A percentile compares a stretch with the other conserved stretches of the same genome.
These are phyloP conservation scores for Cystobasidium onofrii DNA, from an alignment of 768 basidiomycete species.

Conservation along the genomic window DNA sequence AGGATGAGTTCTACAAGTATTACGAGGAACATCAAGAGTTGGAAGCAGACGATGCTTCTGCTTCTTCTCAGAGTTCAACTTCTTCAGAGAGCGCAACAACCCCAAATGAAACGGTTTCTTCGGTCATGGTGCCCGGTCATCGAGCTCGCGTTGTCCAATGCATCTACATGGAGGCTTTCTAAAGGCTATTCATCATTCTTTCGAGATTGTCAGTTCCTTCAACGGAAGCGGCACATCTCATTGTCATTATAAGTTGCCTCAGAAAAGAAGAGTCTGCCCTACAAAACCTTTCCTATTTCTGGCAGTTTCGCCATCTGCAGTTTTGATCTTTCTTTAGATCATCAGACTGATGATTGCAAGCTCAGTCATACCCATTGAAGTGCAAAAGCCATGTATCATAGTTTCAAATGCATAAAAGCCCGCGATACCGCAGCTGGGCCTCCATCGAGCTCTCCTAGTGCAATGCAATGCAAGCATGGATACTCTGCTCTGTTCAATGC, in stretches of 20 bases:
- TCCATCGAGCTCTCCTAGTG: too few species aligned
- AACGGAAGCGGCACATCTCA: too few species aligned
- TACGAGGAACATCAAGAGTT: neutral
- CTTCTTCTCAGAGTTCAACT: neutral
- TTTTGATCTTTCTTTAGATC: too few species aligned
- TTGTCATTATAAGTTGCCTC: too few species aligned
- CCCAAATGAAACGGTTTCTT: neutral
- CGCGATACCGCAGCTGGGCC: too few species aligned
- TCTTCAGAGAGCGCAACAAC: neutral
- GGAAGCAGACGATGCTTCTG: neutral
- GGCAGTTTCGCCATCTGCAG: too few species aligned
- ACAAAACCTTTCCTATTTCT: too few species aligned
- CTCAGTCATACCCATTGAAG: too few species aligned
- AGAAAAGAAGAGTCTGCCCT: too few species aligned
- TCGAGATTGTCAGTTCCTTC: too few species aligned
- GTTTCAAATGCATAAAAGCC: neutral
- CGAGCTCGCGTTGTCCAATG: neutral
- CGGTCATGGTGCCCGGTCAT: conserved; percentile 1
- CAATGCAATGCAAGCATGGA: neutral
- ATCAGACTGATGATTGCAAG: too few species aligned
- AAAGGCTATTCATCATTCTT: too few species aligned
- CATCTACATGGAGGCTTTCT: neutral
- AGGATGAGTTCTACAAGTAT: neutral
- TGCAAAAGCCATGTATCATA: neutral
- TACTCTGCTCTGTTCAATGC: neutral